Conservation (phyloP, 495 filamentous ascomycete species). For the Paragyromitra xinjiangensis region DNA sequence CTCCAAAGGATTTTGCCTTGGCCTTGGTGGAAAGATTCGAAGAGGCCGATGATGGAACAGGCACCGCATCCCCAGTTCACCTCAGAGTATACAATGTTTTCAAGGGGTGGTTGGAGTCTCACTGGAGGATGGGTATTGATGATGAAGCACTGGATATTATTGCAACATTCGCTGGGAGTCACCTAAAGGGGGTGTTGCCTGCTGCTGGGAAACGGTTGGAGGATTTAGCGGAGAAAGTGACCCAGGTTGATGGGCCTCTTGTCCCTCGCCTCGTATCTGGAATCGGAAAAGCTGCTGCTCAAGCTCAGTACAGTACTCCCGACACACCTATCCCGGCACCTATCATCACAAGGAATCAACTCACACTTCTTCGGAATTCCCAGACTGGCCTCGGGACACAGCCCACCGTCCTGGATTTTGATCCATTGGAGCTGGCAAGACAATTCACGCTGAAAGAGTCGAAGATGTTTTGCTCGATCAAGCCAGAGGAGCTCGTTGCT, state of each 20-base stretch:
- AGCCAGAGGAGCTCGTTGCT: constrained; percentile 91
- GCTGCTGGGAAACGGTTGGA: constrained; percentile 79
- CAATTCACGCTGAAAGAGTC: constrained; percentile 96
- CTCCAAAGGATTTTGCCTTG: constrained; percentile 79
- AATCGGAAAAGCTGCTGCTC: constrained; percentile 84
- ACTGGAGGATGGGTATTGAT: constrained; percentile 89
- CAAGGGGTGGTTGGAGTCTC: constrained; percentile 96
- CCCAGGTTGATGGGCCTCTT: constrained; percentile 73
- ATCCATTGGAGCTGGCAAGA: constrained; percentile 88
- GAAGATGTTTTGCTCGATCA: constrained; percentile 88
- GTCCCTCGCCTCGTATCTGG: constrained; percentile 89
- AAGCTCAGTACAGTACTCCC: constrained; percentile 71
- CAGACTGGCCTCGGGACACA: constrained; percentile 70
- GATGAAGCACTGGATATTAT: constrained; percentile 77
- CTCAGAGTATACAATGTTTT: constrained; percentile 94
- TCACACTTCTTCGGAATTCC: constrained; percentile 75
- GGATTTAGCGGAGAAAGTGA: constrained; percentile 84
- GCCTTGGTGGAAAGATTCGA: constrained; percentile 89
- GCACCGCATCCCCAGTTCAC: constrained; percentile 75
- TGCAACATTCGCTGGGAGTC: constrained; percentile 76
- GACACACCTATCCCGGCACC: constrained; percentile 76
- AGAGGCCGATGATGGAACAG: constrained; percentile 80
- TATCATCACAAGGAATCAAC: constrained; percentile 76
- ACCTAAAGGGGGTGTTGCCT: constrained; percentile 73
- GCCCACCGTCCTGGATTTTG: constrained; percentile 88